Base-by-base conservation (phyloP, 441 rosid species). In the Bocquillonia castaneifolia region DNA sequence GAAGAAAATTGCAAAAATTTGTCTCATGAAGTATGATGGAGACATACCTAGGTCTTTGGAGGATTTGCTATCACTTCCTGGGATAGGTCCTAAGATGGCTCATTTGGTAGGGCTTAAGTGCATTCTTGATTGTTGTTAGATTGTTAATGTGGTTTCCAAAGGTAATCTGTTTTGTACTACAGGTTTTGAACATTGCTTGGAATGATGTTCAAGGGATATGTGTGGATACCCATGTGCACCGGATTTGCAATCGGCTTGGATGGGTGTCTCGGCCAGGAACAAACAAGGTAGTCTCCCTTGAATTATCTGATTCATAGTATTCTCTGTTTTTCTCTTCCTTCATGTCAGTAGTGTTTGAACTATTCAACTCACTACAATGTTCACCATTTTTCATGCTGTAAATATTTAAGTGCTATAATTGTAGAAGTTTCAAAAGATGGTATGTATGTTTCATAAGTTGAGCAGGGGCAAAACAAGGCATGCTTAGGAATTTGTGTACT, bases 41-140 rank as follows among this genome's bases (percentile, higher is more conserved):
- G 97, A 93, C 78, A 93, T 93, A 68, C 97, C 99, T 39, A 79
- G 83, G 71, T 81, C 97, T 36, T 80, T 93, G 84, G 95, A 93
- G 76, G 99, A 84, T 55, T 78, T 93, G 68, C 86, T 91, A 20
- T 70, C 84, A 58, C 99, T 93, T 73, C 99, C 96, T 36, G 97
- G 99, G 69, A 89, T 93, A 66, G 97, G 97, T 61, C 97, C 99
- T 40, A 93, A 93, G 85, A 91, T 93, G 92, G 97, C 99, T 67
- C 97, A 93, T 79, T 77, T 93, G 95, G 99, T 91, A 86, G 69
- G 80, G 32, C 28, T 36, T 61, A n/a, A 32, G 47, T 17, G 32
- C 48, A 23, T 59, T 62, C 4, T 55, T 32, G 40, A 40, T 72
- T 60, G 17, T 13, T 44, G 52, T 29, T n/a, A 61, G 54, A 42